These are phyloP conservation scores for Candolleomyces aberdarensis DNA, from an alignment of 768 basidiomycete genomes.

Conservation along the genomic window DNA sequence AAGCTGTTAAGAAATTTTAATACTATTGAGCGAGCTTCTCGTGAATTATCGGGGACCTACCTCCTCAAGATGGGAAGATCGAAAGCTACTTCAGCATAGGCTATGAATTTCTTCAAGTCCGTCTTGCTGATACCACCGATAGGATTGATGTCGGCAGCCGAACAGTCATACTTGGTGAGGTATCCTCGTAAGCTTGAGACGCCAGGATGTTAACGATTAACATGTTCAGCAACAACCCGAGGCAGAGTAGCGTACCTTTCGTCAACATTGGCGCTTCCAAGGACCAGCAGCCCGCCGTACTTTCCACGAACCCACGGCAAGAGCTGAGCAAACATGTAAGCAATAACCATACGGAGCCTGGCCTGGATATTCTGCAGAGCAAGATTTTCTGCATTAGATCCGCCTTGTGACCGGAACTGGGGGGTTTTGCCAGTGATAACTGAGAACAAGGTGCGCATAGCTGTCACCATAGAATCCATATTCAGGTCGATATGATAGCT, in stretches of 20 bases:
- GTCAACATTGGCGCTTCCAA: conserved; percentile 98
- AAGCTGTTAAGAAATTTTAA: conserved; percentile 54
- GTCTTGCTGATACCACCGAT: conserved; percentile 98
- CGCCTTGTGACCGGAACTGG: conserved; percentile 85
- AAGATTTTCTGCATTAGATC: conserved; percentile 83
- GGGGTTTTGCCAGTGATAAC: conserved; percentile 66
- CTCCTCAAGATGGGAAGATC: conserved; percentile 79
- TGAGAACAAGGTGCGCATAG: conserved; percentile 78
- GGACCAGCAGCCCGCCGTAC: conserved; percentile 82
- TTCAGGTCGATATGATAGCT: conserved; percentile 95
- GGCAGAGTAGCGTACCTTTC: conserved; percentile 63
- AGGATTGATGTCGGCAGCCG: conserved; percentile 95
- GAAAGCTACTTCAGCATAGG: conserved; percentile 74
- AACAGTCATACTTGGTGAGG: conserved; percentile 97
- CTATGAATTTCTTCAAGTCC: conserved; percentile 94
- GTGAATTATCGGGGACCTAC: conserved; percentile 35
- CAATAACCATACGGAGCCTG: conserved; percentile 88
- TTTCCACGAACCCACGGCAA: conserved; percentile 88
- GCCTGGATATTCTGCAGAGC: conserved; percentile 99
- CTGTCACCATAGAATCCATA: conserved; percentile 89
- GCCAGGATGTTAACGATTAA: neutral
- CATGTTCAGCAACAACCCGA: neutral
- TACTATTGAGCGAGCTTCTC: neutral
- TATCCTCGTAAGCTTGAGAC: conserved; percentile 82
- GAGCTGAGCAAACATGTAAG: conserved; percentile 94